Evolutionary conservation across 768 basidiomycete species (phyloP).

Genomic region (Podaxis sp.): DNA sequence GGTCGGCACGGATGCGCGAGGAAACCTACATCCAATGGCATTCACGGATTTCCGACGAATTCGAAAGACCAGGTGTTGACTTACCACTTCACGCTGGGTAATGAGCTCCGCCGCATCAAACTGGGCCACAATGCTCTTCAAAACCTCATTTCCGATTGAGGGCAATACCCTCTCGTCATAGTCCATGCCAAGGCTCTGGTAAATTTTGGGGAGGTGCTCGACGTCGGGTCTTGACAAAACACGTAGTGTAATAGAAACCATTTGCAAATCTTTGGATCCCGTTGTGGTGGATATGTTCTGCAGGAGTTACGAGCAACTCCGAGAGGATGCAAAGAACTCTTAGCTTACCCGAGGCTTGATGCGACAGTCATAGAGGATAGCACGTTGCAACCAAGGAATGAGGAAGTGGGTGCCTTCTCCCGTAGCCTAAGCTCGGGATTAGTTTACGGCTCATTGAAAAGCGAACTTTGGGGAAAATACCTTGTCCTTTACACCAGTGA

Average conservation of each 20-base stretch:
- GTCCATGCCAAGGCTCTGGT: conserved; percentile 91
- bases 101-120: conserved; percentile 97
- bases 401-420: conserved; percentile 96
- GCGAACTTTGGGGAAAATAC: conserved; percentile 37
- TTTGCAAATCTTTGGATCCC: conserved; percentile 97
- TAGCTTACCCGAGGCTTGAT: conserved; percentile 87
- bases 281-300: conserved; percentile 99
- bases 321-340: neutral
- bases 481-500: conserved; percentile 83
- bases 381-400: conserved; percentile 93
- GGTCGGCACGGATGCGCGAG: conserved; percentile 87
- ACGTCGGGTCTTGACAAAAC: conserved; percentile 94
- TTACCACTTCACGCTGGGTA: conserved; percentile 94
- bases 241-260: conserved; percentile 95
- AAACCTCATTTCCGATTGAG: conserved; percentile 96
- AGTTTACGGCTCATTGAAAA: conserved; percentile 2
- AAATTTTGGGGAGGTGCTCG: conserved; percentile 85
- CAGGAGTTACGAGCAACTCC: conserved; percentile 15
- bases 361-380: conserved; percentile 96
- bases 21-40: conserved; percentile 57
- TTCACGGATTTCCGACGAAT: neutral
- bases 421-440: conserved; percentile 55
- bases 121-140: conserved; percentile 98
- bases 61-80: conserved; percentile 27
- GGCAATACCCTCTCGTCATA: conserved; percentile 98